Percentiles rank a stretch among this genome's conserved stretches.
phyloP scores from a whole-genome alignment of 495 filamentous ascomycete genomes.

The Bombardia bombarda region DNA sequence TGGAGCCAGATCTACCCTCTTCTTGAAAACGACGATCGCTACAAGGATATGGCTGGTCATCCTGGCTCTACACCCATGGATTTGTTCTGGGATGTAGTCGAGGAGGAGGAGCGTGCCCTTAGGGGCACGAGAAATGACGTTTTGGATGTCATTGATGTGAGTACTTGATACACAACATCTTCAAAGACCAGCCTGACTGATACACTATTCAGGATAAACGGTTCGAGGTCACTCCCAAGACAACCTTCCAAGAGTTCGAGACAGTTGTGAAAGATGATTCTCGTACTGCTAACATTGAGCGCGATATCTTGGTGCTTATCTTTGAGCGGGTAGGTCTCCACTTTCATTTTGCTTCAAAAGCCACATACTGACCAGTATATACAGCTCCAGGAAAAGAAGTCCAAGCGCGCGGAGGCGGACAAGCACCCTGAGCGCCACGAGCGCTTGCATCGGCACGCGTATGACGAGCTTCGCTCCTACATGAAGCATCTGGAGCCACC shows the following conservation, averaged over 20 bases:
- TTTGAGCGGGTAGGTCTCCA: slow-evolving; percentile 56
- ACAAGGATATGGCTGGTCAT: slow-evolving; percentile 77
- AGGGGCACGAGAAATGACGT: slow-evolving; percentile 77
- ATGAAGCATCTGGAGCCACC: slow-evolving; percentile 93
- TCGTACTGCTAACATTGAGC: slow-evolving; percentile 75
- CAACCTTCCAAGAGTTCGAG: slow-evolving; percentile 80
- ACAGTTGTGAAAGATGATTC: slow-evolving; percentile 69
- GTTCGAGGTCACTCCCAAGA: slow-evolving; percentile 80
- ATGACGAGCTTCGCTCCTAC: slow-evolving; percentile 76
- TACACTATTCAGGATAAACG: slow-evolving; percentile 63
- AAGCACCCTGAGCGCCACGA: slow-evolving; percentile 73
- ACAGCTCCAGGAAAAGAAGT: slow-evolving; percentile 65
- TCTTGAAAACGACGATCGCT: slow-evolving; percentile 76
- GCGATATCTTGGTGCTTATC: slow-evolving; percentile 64
- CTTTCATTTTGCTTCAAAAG: not conserved
- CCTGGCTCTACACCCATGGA: slow-evolving; percentile 85
- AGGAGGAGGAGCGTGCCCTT: slow-evolving; percentile 82
- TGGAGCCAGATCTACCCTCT: slow-evolving; percentile 78
- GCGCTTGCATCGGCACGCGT: slow-evolving; percentile 73
- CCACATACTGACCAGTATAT: slow-evolving; percentile 12
- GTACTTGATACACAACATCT: slow-evolving; percentile 17
- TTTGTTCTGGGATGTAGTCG: slow-evolving; percentile 92
- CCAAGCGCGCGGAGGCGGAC: slow-evolving; percentile 71
- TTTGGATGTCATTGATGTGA: slow-evolving; percentile 83
- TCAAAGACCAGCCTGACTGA: not conserved